These are phyloP conservation scores for Chaetomiaceae sp. DNA, from an alignment of 2,329 filamentous ascomycete species.

Conservation along the genomic window DNA sequence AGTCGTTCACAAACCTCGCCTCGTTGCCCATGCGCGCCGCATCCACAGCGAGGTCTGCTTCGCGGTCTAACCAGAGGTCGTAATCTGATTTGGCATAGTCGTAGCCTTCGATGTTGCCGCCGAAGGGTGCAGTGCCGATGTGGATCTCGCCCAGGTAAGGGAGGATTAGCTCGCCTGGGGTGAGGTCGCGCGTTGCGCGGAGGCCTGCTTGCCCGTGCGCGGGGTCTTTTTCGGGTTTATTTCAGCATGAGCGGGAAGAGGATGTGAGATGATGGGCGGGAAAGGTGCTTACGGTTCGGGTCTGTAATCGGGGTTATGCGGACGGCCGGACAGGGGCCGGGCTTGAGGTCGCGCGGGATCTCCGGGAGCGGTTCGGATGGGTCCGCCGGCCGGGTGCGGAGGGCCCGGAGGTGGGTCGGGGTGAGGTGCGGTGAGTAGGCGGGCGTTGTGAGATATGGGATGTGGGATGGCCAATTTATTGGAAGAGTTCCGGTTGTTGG, in stretches of 20 bases:
- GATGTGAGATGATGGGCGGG: too few species aligned
- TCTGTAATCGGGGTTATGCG: conserved; percentile 51
- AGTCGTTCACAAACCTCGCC: conserved; percentile 64
- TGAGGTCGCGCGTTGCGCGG: conserved; percentile 52
- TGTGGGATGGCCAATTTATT: conserved; percentile 53
- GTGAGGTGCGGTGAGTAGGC: conserved; percentile 44
- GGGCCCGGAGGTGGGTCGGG: conserved; percentile 36
- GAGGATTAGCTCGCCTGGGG: conserved; percentile 53
- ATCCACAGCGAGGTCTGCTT: conserved; percentile 55
- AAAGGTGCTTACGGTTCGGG: conserved; percentile 32
- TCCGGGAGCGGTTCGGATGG: conserved; percentile 23
- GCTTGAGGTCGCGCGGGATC: conserved; percentile 35
- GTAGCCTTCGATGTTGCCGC: background rate
- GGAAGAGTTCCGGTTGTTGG: conserved; percentile 31
- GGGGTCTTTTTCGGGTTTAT: conserved; percentile 40
- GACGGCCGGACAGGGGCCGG: conserved; percentile 46
- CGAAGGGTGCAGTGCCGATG: conserved; percentile 29
- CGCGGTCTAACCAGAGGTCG: conserved; percentile 59
- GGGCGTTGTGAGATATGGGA: conserved; percentile 51
- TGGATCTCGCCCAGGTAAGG: conserved; percentile 60
- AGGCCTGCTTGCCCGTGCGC: conserved; percentile 56
- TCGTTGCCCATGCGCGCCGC: conserved; percentile 57
- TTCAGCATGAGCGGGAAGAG: background rate
- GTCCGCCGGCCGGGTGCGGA: conserved; percentile 32
- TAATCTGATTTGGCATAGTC: conserved; percentile 52